phyloP scores from a whole-genome alignment of 495 filamentous ascomycete genomes.

The Penicillium flavigenum region DNA sequence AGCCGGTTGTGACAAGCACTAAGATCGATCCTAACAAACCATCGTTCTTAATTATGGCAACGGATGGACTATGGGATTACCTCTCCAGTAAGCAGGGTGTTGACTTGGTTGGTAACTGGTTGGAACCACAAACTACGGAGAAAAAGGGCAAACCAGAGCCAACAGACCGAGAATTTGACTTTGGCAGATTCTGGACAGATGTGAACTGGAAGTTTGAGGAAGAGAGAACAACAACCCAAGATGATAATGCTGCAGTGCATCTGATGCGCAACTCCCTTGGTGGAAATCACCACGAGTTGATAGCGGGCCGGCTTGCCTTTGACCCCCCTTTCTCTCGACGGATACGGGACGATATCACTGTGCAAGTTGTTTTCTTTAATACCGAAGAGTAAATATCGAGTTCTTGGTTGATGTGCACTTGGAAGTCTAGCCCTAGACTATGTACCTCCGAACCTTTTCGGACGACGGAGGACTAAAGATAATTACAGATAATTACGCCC shows the following conservation, averaged over 20 bases:
- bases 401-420: neutral
- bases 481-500: neutral
- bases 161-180: conserved; percentile 27
- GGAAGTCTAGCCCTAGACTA: neutral
- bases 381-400: neutral
- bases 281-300: conserved; percentile 55
- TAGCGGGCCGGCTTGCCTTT: conserved; percentile 52
- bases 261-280: conserved; percentile 62
- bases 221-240: conserved; percentile 49
- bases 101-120: conserved; percentile 54
- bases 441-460: neutral
- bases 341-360: conserved; percentile 58
- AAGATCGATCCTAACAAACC: conserved; percentile 44
- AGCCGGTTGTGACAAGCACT: conserved; percentile 59
- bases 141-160: conserved; percentile 18
- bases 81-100: conserved; percentile 61
- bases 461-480: neutral
- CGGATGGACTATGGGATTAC: conserved; percentile 65
- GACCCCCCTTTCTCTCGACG: conserved; percentile 48
- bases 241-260: conserved; percentile 64
- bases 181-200: conserved; percentile 27
- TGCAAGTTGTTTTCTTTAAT: conserved; percentile 63
- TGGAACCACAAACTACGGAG: conserved; percentile 32
- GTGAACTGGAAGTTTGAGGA: conserved; percentile 29
- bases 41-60: conserved; percentile 63